phyloP scores from a whole-genome alignment of 2,329 filamentous ascomycete species.

The Coniochaeta sp. region DNA sequence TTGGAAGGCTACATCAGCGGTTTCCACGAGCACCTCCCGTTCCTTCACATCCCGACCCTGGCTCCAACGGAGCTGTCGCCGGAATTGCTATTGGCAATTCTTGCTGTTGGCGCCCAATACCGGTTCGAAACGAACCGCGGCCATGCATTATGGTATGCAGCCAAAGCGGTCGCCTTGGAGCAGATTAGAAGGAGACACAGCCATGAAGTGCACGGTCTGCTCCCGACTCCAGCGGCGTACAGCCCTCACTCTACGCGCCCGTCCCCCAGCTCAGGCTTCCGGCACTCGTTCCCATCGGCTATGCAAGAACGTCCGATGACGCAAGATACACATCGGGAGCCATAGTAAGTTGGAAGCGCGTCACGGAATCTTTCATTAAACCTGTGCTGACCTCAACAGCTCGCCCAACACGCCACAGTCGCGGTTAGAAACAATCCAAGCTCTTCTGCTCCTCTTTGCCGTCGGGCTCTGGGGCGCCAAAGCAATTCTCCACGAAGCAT shows the following conservation, averaged over 20 bases:
- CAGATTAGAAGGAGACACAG: constrained; percentile 52
- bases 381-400: constrained; percentile 21
- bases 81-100: constrained; percentile 60
- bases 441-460: constrained; percentile 49
- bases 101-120: constrained; percentile 62
- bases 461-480: constrained; percentile 56
- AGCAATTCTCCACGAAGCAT: constrained; percentile 50
- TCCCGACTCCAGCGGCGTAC: constrained; percentile 51
- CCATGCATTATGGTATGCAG: constrained; percentile 55
- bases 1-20: constrained; percentile 64
- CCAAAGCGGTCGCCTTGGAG: constrained; percentile 50
- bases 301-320: constrained; percentile 50
- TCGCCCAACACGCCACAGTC: constrained; percentile 53
- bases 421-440: constrained; percentile 58
- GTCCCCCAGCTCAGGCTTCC: constrained; percentile 49
- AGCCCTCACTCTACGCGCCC: constrained; percentile 54
- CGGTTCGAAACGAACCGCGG: constrained; percentile 53
- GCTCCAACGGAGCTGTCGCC: constrained; percentile 57
- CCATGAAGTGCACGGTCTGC: constrained; percentile 47
- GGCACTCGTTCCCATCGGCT: constrained; percentile 52
- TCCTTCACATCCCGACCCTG: constrained; percentile 63
- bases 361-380: background rate
- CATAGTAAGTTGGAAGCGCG: constrained; percentile 41
- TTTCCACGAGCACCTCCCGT: constrained; percentile 53
- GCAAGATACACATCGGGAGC: constrained; percentile 52